These are phyloP conservation scores for Sphaerosporella brunnea DNA, from an alignment of 495 filamentous ascomycete species.

Conservation along the genomic window DNA sequence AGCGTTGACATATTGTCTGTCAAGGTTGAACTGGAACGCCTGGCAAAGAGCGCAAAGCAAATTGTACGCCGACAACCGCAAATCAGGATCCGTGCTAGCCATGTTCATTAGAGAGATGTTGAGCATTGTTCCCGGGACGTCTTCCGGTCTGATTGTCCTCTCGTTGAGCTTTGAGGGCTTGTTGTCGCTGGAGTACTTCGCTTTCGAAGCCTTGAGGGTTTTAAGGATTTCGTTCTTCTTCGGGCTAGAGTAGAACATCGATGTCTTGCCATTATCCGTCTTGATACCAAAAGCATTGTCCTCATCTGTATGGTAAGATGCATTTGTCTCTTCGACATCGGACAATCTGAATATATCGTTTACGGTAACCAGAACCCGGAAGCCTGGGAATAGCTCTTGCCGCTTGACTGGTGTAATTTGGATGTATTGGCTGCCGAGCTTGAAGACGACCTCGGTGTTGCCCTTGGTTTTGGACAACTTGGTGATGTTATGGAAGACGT, in stretches of 20 bases:
- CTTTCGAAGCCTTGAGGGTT: constrained; percentile 40
- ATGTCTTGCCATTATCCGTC: constrained; percentile 47
- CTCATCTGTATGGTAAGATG: constrained; percentile 44
- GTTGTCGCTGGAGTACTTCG: constrained; percentile 42
- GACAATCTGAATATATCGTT: constrained; percentile 50
- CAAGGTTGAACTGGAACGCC: constrained; percentile 44
- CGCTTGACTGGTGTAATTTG: constrained; percentile 48
- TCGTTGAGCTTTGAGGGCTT: constrained; percentile 39
- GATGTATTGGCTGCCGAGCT: constrained; percentile 48
- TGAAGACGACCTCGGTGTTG: constrained; percentile 46
- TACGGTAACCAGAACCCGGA: constrained; percentile 39
- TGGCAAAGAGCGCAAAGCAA: constrained; percentile 43
- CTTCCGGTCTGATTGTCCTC: constrained; percentile 44
- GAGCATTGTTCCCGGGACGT: constrained; percentile 47
- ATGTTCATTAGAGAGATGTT: constrained; percentile 49
- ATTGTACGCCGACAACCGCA: constrained; percentile 46
- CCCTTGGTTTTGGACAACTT: constrained; percentile 46
- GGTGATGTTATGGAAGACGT: constrained; percentile 46
- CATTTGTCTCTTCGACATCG: constrained; percentile 43
- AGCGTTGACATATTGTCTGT: constrained; percentile 39
- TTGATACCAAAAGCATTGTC: constrained; percentile 49
- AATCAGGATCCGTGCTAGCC: constrained; percentile 36
- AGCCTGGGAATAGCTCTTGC: constrained; percentile 43
- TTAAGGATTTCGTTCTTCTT: constrained; percentile 43
- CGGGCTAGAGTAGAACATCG: constrained; percentile 48